Percentiles rank a stretch among this genome's conserved stretches.
Evolutionary conservation across 2,329 filamentous ascomycete genomes (phyloP).

Genomic region (Fusarium stilboides): DNA sequence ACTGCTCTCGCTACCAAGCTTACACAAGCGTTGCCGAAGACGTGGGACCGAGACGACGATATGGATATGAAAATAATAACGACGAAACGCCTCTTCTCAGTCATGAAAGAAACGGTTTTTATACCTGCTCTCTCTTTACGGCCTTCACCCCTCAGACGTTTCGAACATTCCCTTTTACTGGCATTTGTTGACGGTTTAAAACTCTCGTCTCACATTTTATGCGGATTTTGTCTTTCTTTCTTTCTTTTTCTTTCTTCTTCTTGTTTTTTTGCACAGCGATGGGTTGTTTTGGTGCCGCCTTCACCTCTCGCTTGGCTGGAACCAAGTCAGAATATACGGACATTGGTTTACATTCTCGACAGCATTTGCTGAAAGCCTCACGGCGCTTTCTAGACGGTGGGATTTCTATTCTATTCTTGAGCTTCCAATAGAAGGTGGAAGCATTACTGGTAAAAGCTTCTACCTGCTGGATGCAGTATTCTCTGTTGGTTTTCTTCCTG

Average conservation of each 20-base stretch:
- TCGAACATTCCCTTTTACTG: slow-evolving; percentile 10
- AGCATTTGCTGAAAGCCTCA: slow-evolving; percentile 49
- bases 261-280: slow-evolving; percentile 49
- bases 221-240: slow-evolving; percentile 22
- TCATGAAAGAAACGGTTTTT: slow-evolving; percentile 6
- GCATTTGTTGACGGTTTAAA: slow-evolving; percentile 32
- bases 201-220: slow-evolving; percentile 33
- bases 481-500: not conserved
- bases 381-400: slow-evolving; percentile 45
- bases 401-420: slow-evolving; percentile 21
- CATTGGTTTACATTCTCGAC: slow-evolving; percentile 47
- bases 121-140: slow-evolving; percentile 13
- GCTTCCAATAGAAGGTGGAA: slow-evolving; percentile 9
- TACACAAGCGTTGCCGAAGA: slow-evolving; percentile 53
- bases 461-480: slow-evolving; percentile 5
- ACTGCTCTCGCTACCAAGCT: slow-evolving; percentile 34
- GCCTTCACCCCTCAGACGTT: slow-evolving; percentile 17
- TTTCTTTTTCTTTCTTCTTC: slow-evolving; percentile 24
- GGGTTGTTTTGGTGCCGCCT: slow-evolving; percentile 31
- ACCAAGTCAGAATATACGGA: slow-evolving; percentile 34
- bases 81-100: slow-evolving; percentile 36
- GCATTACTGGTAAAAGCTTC: slow-evolving; percentile 28
- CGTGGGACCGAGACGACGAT: slow-evolving; percentile 49
- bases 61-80: slow-evolving; percentile 41
- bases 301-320: slow-evolving; percentile 36